Conservation (phyloP, 768 basidiomycete species). For the Cystobasidium tubakii region DNA sequence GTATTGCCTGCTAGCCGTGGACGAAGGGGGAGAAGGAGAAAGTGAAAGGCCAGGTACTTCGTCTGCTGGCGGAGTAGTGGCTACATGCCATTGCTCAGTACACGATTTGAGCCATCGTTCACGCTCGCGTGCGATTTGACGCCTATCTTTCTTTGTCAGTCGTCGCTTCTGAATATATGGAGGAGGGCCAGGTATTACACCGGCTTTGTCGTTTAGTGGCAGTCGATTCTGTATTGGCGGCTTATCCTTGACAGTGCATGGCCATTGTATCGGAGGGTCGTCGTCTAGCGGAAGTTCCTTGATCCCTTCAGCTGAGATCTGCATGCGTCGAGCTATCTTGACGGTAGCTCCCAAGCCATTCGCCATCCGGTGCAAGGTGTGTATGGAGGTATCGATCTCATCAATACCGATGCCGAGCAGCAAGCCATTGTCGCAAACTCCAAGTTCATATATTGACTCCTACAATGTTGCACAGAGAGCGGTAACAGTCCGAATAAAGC, state of each 20-base stretch:
- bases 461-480: neutral
- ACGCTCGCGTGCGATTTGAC: neutral
- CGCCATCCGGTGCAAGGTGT: conserved; percentile 89
- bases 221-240: neutral
- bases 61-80: neutral
- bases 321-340: neutral
- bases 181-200: neutral
- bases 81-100: neutral
- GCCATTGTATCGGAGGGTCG: neutral
- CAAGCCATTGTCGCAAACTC: conserved; percentile 80
- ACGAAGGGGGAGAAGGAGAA: conserved; percentile 10
- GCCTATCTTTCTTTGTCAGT: conserved; percentile 1
- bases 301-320: neutral
- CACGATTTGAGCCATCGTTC: neutral
- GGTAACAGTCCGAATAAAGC: neutral
- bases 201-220: neutral
- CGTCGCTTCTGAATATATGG: neutral
- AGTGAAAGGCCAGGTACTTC: conserved; percentile 7
- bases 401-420: conserved; percentile 68
- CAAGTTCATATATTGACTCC: conserved; percentile 66
- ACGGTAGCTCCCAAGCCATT: conserved; percentile 71
- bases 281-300: neutral
- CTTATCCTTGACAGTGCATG: too few relatives aligned
- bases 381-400: conserved; percentile 74
- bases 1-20: neutral